Evolutionary conservation across 352 stramenopile species (phyloP).

Genomic region (Pythium angustatum): DNA sequence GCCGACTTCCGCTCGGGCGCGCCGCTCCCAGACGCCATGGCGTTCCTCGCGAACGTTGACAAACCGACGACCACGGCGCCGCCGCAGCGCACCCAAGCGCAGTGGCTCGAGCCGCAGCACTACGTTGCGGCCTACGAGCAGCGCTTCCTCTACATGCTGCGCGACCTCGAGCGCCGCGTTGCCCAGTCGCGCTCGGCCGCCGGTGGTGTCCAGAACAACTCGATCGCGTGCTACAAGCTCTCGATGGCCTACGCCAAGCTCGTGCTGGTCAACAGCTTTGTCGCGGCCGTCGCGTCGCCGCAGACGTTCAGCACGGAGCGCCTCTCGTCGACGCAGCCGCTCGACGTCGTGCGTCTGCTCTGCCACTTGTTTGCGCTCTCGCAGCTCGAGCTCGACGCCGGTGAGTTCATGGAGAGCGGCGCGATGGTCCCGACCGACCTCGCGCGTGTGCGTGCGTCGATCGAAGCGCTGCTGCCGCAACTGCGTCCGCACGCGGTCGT

Average conservation of each 20-base stretch:
- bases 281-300: slow-evolving; percentile 32
- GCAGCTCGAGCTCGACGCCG: slow-evolving; percentile 58
- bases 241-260: slow-evolving; percentile 60
- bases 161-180: slow-evolving; percentile 42
- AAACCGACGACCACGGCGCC: slow-evolving; percentile 19
- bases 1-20: slow-evolving; percentile 35
- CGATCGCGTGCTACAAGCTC: slow-evolving; percentile 60
- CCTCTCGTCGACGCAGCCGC: slow-evolving; percentile 25
- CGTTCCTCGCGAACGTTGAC: slow-evolving; percentile 54
- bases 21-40: slow-evolving; percentile 36
- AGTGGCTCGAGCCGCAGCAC: slow-evolving; percentile 18
- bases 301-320: slow-evolving; percentile 34
- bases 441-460: slow-evolving; percentile 44
- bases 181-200: slow-evolving; percentile 29
- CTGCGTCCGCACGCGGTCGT: slow-evolving; percentile 70
- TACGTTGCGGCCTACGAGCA: slow-evolving; percentile 55
- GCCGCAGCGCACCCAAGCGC: slow-evolving; percentile 17
- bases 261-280: slow-evolving; percentile 54
- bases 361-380: slow-evolving; percentile 76
- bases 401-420: slow-evolving; percentile 69
- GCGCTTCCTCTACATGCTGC: slow-evolving; percentile 54
- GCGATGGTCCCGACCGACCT: slow-evolving; percentile 51
- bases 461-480: slow-evolving; percentile 50
- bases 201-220: slow-evolving; percentile 59
- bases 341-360: slow-evolving; percentile 54